Base-by-base conservation (phyloP, 805 yeast species). In the Wickerhamomyces queroliae region DNA sequence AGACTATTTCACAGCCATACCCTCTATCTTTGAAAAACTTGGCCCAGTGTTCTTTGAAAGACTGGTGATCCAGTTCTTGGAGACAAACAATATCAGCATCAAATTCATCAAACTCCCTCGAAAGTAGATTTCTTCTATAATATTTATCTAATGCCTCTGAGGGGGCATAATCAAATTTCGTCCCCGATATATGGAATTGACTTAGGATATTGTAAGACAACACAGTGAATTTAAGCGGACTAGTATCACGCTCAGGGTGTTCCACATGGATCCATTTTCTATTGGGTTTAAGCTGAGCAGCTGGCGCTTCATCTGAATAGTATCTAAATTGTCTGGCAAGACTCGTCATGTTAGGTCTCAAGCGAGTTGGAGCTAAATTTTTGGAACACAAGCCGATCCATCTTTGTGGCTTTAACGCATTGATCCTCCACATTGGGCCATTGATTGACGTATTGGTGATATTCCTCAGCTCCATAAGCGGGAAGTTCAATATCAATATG, bases 81-180 rank as follows among this genome's bases (percentile, higher is more conserved):
- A 93, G 67, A 68, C 98, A 90, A 18, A 93, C 62, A 27, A 93
- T 69, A 60, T 93, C 97, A 21, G 90, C 74, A 40, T 76, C 71
- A 47, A 68, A 73, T 11, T 70, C 67, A 33, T 80, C 53, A 13
- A 93, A 72, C 59, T 93, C 95, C 45, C 82, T 78, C 40, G 80
- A 78, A 47, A 93, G 70, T 30, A 77, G 68, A 44, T 84, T 81
- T 55, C 83, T 77, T 62, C 99, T 83, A 63, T 82, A 89, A 11
- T 84, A 84, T 97, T 98, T 90, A 39, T 80, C 78, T 46, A 93
- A 72, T 3, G 98, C 99, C 98, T 98, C 93, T 2, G 95, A 78
- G 18, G 98, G 98, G 1, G 98, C 89, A 58, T 86, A 91, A 53
- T 85, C 91, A 62, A 87, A 93, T 83, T 91, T 73, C 58, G 80